Evolutionary conservation across 2,329 filamentous ascomycete genomes (phyloP).

Genomic region (Sphaerostilbella broomeana): DNA sequence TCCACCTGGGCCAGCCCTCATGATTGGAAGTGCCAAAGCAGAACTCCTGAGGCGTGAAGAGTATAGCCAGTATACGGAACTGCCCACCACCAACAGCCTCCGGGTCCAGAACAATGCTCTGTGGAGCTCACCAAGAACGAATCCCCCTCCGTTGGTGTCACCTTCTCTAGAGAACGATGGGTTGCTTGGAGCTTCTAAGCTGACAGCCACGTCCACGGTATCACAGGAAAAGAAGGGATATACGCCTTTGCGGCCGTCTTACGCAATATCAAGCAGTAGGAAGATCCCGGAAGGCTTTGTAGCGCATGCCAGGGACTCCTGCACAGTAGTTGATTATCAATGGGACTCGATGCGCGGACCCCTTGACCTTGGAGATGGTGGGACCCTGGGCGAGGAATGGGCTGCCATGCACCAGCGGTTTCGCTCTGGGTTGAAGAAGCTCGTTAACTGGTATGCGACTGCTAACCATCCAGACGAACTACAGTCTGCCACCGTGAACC

Average conservation of each 20-base stretch:
- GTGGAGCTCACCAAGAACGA: constrained; percentile 28
- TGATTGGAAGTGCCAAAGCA: constrained; percentile 84
- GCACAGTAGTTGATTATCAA: constrained; percentile 80
- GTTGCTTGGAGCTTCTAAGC: constrained; percentile 26
- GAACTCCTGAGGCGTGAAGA: constrained; percentile 75
- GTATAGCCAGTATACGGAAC: constrained; percentile 41
- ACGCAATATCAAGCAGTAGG: constrained; percentile 72
- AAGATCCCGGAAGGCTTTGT: constrained; percentile 85
- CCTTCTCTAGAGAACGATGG: constrained; percentile 23
- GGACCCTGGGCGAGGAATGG: constrained; percentile 90
- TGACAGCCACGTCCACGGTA: constrained; percentile 27
- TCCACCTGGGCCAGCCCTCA: constrained; percentile 76
- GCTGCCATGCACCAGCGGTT: constrained; percentile 90
- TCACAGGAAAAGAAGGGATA: constrained; percentile 46
- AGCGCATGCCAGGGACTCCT: constrained; percentile 81
- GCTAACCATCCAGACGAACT: constrained; percentile 46
- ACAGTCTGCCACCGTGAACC: constrained; percentile 35
- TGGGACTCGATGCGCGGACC: constrained; percentile 87
- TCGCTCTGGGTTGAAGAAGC: constrained; percentile 65
- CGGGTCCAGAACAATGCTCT: constrained; percentile 22
- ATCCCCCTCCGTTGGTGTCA: constrained; percentile 17
- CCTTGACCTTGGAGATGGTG: constrained; percentile 80
- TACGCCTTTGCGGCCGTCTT: constrained; percentile 69
- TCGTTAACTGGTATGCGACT: constrained; percentile 76
- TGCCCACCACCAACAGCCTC: constrained; percentile 15